Evolutionary conservation across 768 basidiomycete genomes (phyloP), one percentile per base, ranked within the genome.

Genomic region (Rhizopogon roseolus): DNA sequence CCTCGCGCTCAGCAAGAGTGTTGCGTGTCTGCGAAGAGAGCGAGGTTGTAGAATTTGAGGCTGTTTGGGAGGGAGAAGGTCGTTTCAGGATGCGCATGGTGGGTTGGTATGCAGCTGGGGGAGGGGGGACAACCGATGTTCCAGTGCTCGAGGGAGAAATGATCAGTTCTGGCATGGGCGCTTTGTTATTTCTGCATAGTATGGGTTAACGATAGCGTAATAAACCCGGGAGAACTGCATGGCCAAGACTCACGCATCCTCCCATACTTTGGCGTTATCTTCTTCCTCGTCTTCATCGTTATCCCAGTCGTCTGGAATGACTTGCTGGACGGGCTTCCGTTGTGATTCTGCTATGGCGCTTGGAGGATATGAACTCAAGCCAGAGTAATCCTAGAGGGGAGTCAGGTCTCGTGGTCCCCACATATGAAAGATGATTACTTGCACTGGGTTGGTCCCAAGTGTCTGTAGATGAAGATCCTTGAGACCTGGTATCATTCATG

Each of bases 11-110:
- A 34, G 81, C 77, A 3, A 87, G 70, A 8, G 73, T 56, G 10
- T 65, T 61, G 40, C 71, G 55, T 22, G 63, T 58, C 14, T 60
- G 55, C 0, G 63, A 56, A 1, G 66, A 22, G 4, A 60, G 32
- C 1, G 63, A 55, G 6, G 57, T 29, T 11, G 54, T 39, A 1
- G 60, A 50, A 6, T 61, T 40, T 13, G 69, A 41, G 6, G 62
- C 42, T 36, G 67, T 41, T 7, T 59, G 43, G 0, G 64, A 57
- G 17, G 65, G 64, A 4, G 81, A 71, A 1, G 85, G 84, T 6
- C 88, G 84, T 66, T 89, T 91, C 13, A 91, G 77, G 53, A 90
- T 90, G 38, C 82, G 82, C 61, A 90, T 73, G 8, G 79, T 66
- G 8, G 84, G 79, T 49, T 85, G 83, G 57, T 90, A 74, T 0